Percentiles rank a stretch among this genome's conserved stretches.
Evolutionary conservation across 1,139 yeast species (phyloP).

Genomic region (Lizanozyma gosingica): DNA sequence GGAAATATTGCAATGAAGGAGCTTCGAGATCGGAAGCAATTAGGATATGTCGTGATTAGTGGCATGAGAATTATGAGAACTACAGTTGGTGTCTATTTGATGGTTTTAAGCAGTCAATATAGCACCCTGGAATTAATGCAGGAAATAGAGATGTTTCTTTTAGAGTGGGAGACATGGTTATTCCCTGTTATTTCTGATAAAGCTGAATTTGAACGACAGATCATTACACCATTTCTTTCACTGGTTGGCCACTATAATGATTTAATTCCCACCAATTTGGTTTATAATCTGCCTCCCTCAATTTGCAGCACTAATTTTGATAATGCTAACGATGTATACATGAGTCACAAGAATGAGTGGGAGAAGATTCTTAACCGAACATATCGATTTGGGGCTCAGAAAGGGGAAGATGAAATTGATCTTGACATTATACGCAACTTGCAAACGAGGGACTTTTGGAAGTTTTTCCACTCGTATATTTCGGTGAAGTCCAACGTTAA

Average conservation of each 20-base stretch:
- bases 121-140: slow-evolving; percentile 25
- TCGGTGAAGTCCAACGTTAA: slow-evolving; percentile 28
- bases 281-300: slow-evolving; percentile 15
- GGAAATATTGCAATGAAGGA: slow-evolving; percentile 31
- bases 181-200: slow-evolving; percentile 16
- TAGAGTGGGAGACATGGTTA: slow-evolving; percentile 21
- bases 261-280: slow-evolving; percentile 13
- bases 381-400: slow-evolving; percentile 23
- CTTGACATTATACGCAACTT: slow-evolving; percentile 14
- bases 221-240: slow-evolving; percentile 26
- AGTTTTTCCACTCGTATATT: slow-evolving; percentile 22
- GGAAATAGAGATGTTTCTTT: slow-evolving; percentile 39
- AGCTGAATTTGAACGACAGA: slow-evolving; percentile 19
- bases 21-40: slow-evolving; percentile 42
- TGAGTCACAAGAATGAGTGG: slow-evolving; percentile 35
- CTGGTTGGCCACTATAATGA: slow-evolving; percentile 3
- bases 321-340: slow-evolving; percentile 17
- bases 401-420: slow-evolving; percentile 29
- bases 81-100: slow-evolving; percentile 48
- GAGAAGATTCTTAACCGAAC: slow-evolving; percentile 39
- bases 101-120: slow-evolving; percentile 39
- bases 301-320: slow-evolving; percentile 19
- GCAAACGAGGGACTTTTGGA: slow-evolving; percentile 18
- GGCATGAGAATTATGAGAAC: slow-evolving; percentile 44
- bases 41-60: slow-evolving; percentile 50